A percentile compares a stretch with the other conserved stretches of the same genome.
These are phyloP conservation scores for Debaryomyces robertsiae DNA, from an alignment of 1,139 yeast genomes.

Conservation along the genomic window DNA sequence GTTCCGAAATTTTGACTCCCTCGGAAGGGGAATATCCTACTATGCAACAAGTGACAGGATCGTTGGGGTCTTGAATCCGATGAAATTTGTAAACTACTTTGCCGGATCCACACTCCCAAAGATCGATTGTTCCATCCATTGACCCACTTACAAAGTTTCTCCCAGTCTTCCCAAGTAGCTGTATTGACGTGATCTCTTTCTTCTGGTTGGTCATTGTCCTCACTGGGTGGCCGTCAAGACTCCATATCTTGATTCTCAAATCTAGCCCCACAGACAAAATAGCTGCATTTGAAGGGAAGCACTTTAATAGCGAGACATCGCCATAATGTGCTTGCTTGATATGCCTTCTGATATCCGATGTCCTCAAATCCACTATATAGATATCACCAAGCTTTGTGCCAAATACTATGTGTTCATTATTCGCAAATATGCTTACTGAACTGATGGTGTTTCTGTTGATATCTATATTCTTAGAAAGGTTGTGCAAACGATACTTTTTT, in stretches of 20 bases:
- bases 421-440: conserved; percentile 9
- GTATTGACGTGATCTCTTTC: conserved; percentile 46
- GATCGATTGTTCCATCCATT: conserved; percentile 51
- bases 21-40: conserved; percentile 10
- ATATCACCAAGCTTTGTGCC: conserved; percentile 52
- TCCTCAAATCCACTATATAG: conserved; percentile 16
- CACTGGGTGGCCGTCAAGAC: conserved; percentile 46
- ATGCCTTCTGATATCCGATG: conserved; percentile 16
- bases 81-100: conserved; percentile 39
- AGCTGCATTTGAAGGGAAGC: conserved; percentile 66
- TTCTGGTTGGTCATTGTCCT: conserved; percentile 53
- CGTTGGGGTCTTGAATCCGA: conserved; percentile 34
- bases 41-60: conserved; percentile 30
- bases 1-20: conserved; percentile 10
- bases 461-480: conserved; percentile 3
- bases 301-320: conserved; percentile 34
- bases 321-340: conserved; percentile 46
- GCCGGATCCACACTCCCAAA: conserved; percentile 75
- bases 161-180: conserved; percentile 56
- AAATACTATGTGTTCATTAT: conserved; percentile 25
- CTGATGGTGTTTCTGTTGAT: conserved; percentile 3
- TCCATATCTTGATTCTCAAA: conserved; percentile 60
- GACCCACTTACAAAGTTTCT: conserved; percentile 60
- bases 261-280: conserved; percentile 58
- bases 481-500: conserved; percentile 7